A percentile compares a stretch with the other conserved stretches of the same genome.
These are phyloP conservation scores for Plantago major DNA, from an alignment of 257 asterid species.

Conservation along the genomic window DNA sequence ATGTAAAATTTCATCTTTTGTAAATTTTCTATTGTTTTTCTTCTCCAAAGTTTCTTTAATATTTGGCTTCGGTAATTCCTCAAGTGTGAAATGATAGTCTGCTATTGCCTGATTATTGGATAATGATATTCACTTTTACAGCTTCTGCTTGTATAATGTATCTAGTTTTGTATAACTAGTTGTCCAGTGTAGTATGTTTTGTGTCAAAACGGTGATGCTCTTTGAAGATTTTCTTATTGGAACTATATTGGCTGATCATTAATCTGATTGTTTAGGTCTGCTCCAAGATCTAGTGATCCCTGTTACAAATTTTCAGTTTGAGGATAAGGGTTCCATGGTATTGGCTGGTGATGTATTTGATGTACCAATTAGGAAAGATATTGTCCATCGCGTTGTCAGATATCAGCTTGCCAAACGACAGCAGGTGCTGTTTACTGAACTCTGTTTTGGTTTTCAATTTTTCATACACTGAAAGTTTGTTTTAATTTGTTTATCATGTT, in stretches of 20 bases:
- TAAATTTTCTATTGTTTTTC: background rate
- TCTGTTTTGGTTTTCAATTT: conserved; percentile 7
- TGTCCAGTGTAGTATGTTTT: too few species aligned
- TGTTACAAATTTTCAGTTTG: conserved; percentile 68
- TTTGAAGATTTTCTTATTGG: background rate
- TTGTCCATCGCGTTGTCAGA: conserved; percentile 93
- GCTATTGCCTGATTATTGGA: background rate
- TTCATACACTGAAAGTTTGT: background rate
- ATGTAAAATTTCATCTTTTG: conserved; percentile 13
- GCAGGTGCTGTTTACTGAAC: conserved; percentile 43
- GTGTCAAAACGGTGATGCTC: background rate
- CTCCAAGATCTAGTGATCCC: conserved; percentile 74
- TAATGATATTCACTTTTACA: too few species aligned
- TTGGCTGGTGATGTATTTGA: conserved; percentile 92
- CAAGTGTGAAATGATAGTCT: background rate
- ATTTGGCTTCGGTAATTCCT: background rate
- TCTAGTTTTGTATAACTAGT: too few species aligned
- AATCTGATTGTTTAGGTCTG: conserved; percentile 44
- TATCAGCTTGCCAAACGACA: conserved; percentile 97
- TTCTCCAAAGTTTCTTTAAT: too few species aligned
- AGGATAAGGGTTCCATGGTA: conserved; percentile 80
- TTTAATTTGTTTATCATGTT: background rate
- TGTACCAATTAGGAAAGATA: conserved; percentile 87
- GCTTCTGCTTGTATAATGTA: too few species aligned
- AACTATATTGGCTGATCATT: conserved; percentile 21